These are phyloP conservation scores for Nematocida sp. DNA, from an alignment of 371 early-diverging fungal genomes.

Conservation along the genomic window DNA sequence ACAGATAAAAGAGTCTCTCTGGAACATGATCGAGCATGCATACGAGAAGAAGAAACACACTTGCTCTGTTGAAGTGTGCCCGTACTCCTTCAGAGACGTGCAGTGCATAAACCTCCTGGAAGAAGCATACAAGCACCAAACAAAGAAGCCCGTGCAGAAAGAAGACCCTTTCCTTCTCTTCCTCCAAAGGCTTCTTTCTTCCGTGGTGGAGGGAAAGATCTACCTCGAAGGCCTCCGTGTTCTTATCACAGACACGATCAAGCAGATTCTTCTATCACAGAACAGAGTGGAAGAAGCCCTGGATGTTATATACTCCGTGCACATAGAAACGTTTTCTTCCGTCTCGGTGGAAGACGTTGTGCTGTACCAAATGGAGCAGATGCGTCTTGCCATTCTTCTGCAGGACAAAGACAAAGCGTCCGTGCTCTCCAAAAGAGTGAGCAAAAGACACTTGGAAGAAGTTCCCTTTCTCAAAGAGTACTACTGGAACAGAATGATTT, in stretches of 20 bases:
- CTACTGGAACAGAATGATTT: constrained; percentile 50
- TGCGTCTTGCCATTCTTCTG: constrained; percentile 52
- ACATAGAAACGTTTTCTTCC: constrained; percentile 64
- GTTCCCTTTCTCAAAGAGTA: constrained; percentile 26
- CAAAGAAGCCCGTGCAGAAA: background rate
- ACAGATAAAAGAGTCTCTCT: constrained; percentile 52
- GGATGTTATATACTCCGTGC: constrained; percentile 54
- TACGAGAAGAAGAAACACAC: constrained; percentile 14
- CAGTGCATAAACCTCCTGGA: background rate
- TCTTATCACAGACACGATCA: constrained; percentile 52
- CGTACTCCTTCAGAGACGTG: constrained; percentile 1
- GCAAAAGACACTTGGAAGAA: constrained; percentile 53
- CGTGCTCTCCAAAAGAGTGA: constrained; percentile 55
- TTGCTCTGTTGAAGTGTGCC: background rate
- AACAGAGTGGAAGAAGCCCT: constrained; percentile 43
- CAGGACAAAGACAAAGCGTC: constrained; percentile 54
- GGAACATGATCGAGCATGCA: constrained; percentile 50
- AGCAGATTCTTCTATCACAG: constrained; percentile 35
- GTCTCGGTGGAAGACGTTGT: constrained; percentile 51
- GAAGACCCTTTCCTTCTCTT: constrained; percentile 39
- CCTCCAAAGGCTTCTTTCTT: constrained; percentile 37
- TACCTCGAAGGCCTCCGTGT: constrained; percentile 62
- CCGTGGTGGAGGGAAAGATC: constrained; percentile 63
- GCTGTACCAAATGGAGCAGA: constrained; percentile 61
- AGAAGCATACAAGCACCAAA: background rate